Evolutionary conservation across 2,329 filamentous ascomycete species (phyloP).

Genomic region (Botryotinia narcissicola): DNA sequence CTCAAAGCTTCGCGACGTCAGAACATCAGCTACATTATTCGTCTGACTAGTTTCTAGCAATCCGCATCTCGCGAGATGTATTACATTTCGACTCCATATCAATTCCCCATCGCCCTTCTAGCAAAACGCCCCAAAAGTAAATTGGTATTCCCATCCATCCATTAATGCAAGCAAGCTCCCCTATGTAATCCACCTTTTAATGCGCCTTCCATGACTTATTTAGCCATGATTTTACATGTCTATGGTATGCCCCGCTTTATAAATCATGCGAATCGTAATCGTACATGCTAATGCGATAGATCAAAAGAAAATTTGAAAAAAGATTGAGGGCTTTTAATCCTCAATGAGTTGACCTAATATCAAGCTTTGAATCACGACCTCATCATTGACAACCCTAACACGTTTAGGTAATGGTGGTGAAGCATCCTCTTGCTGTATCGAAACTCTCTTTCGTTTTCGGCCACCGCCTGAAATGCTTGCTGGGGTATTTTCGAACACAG

Average conservation of each 20-base stretch:
- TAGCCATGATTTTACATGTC: not conserved
- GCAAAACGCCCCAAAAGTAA: not conserved
- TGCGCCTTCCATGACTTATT: not conserved
- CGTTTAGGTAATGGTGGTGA: constrained; percentile 46
- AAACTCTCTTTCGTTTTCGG: constrained; percentile 47
- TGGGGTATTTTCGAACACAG: constrained; percentile 34
- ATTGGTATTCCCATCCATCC: constrained; percentile 3
- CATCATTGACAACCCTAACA: constrained; percentile 72
- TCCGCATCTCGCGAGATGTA: not conserved
- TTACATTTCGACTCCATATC: not conserved
- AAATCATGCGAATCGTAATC: not conserved
- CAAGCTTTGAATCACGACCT: constrained; percentile 87
- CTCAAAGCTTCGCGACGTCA: not conserved
- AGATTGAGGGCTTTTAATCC: constrained; percentile 13
- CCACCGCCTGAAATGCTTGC: constrained; percentile 35
- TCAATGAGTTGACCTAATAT: constrained; percentile 75
- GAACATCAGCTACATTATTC: not conserved
- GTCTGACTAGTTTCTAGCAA: not conserved
- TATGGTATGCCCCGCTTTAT: not conserved
- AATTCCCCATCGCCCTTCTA: not conserved
- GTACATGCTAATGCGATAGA: not conserved
- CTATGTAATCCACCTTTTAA: not conserved
- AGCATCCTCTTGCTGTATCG: constrained; percentile 36
- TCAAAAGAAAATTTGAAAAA: not conserved
- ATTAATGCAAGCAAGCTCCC: not conserved